These are phyloP conservation scores for Raddia distichophylla DNA, from an alignment of 176 grass and related monocot genomes.

Conservation along the genomic window DNA sequence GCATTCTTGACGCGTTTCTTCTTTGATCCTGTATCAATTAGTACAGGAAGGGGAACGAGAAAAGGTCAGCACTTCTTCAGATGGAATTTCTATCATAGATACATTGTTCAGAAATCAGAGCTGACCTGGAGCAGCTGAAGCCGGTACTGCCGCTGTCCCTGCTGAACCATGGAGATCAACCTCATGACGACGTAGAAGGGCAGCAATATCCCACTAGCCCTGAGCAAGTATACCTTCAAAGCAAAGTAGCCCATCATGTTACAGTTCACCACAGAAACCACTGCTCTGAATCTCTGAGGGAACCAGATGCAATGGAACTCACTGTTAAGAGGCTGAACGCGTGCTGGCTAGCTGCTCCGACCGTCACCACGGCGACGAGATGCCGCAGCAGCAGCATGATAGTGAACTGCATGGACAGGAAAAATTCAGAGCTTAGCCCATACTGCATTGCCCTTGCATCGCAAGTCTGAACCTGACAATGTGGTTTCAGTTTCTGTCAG, in stretches of 20 bases:
- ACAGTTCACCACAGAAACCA: not conserved
- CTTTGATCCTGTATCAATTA: constrained; percentile 42
- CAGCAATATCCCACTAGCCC: constrained; percentile 70
- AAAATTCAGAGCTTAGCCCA: constrained; percentile 1
- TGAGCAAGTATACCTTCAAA: constrained; percentile 59
- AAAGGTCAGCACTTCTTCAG: constrained; percentile 11
- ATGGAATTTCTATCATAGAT: not conserved
- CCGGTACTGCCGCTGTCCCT: constrained; percentile 53
- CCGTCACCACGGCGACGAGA: constrained; percentile 49
- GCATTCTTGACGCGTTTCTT: constrained; percentile 30
- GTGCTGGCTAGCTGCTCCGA: constrained; percentile 59
- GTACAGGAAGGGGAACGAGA: not conserved
- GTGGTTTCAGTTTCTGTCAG: not conserved
- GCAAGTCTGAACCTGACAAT: not conserved
- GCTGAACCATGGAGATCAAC: constrained; percentile 67
- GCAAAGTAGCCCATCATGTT: not conserved
- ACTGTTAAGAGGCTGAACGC: constrained; percentile 65
- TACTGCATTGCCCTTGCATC: not conserved
- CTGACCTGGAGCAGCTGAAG: constrained; percentile 54
- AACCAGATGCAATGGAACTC: constrained; percentile 17
- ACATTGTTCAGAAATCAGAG: not conserved
- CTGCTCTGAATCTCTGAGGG: not conserved
- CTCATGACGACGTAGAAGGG: constrained; percentile 68
- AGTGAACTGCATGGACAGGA: constrained; percentile 52
- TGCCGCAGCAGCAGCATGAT: constrained; percentile 62